A percentile compares a stretch with the other conserved stretches of the same genome.
phyloP scores from a whole-genome alignment of 2,329 filamentous ascomycete genomes.

The Canariomyces notabilis region DNA sequence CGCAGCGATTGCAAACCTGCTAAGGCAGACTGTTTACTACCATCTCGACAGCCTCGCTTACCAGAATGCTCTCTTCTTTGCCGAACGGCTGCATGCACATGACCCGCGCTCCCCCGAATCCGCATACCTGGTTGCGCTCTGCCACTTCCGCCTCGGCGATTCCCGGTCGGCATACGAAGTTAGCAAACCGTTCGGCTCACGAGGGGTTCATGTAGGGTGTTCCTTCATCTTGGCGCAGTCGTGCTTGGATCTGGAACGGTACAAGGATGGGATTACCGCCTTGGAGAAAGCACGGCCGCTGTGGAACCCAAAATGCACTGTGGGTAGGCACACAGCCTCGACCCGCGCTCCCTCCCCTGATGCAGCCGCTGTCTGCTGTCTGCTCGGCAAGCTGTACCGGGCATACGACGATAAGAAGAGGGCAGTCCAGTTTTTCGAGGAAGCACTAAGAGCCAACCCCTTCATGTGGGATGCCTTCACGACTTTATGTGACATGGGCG shows the following conservation, averaged over 20 bases:
- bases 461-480: conserved; percentile 98
- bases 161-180: conserved; percentile 81
- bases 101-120: conserved; percentile 78
- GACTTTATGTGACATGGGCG: conserved; percentile 80
- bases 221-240: conserved; percentile 88
- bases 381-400: conserved; percentile 83
- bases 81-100: conserved; percentile 77
- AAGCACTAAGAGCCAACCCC: conserved; percentile 81
- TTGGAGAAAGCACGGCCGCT: conserved; percentile 74
- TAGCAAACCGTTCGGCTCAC: conserved; percentile 64
- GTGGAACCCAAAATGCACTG: conserved; percentile 70
- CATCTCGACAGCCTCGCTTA: conserved; percentile 84
- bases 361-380: conserved; percentile 72
- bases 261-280: conserved; percentile 74
- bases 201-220: conserved; percentile 76
- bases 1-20: conserved; percentile 45
- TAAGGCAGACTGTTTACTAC: conserved; percentile 59
- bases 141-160: conserved; percentile 77
- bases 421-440: conserved; percentile 81
- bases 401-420: conserved; percentile 77
- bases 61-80: conserved; percentile 90
- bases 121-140: conserved; percentile 76
- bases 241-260: conserved; percentile 72
- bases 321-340: conserved; percentile 78
- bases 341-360: conserved; percentile 73